Conservation (phyloP, 106 monocot species). For the Agapanthus africanus region DNA sequence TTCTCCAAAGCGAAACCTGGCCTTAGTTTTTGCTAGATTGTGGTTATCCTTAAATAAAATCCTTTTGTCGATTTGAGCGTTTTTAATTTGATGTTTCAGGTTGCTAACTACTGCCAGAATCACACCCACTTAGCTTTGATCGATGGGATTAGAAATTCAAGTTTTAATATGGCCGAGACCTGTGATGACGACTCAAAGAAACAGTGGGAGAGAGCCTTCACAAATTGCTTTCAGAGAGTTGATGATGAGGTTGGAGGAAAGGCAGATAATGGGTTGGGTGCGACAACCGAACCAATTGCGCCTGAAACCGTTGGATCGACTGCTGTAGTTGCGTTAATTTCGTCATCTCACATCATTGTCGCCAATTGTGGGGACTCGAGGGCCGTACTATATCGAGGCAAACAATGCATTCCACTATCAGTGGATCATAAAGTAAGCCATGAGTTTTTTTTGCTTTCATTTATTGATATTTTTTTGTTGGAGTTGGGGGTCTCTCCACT, state of each 20-base stretch:
- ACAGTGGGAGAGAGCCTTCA: slow-evolving; percentile 56
- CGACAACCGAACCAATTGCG: slow-evolving; percentile 32
- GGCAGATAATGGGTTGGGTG: slow-evolving; percentile 4
- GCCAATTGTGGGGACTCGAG: slow-evolving; percentile 76
- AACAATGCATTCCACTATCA: slow-evolving; percentile 43
- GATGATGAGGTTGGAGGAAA: slow-evolving; percentile 56
- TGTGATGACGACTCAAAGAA: slow-evolving; percentile 22
- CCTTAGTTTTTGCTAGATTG: too few relatives aligned
- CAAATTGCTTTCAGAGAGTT: slow-evolving; percentile 49
- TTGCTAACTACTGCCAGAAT: slow-evolving; percentile 52
- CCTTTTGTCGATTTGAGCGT: too few relatives aligned
- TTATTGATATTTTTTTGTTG: too few relatives aligned
- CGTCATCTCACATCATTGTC: slow-evolving; percentile 54
- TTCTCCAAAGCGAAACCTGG: too few relatives aligned
- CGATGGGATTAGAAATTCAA: slow-evolving; percentile 30
- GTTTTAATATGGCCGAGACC: neutral
- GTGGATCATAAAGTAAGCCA: slow-evolving; percentile 60
- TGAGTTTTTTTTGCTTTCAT: neutral
- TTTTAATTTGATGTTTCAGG: slow-evolving; percentile 33
- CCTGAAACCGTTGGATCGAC: slow-evolving; percentile 76
- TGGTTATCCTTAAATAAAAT: too few relatives aligned
- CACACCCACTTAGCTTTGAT: slow-evolving; percentile 34
- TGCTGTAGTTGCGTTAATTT: slow-evolving; percentile 56
- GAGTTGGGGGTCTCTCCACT: too few relatives aligned
- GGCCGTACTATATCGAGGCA: slow-evolving; percentile 63